Evolutionary conservation across 805 yeast genomes (phyloP).

Genomic region (Yarrowia sp.): DNA sequence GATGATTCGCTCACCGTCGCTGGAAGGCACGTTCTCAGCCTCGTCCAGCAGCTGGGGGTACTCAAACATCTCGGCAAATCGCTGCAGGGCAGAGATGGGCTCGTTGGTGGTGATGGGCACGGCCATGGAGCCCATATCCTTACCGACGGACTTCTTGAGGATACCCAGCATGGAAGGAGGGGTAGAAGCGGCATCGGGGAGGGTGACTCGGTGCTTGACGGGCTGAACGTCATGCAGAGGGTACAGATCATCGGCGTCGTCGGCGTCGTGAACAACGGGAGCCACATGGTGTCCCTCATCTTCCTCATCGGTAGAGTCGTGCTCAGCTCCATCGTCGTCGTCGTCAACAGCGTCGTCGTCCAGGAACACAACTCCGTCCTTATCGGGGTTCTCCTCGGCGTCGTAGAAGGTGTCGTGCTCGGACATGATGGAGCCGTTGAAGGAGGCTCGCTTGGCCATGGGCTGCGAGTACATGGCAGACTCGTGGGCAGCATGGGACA

Average conservation of each 20-base stretch:
- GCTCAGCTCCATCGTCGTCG: constrained; percentile 42
- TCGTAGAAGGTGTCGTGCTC: constrained; percentile 44
- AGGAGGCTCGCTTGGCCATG: constrained; percentile 39
- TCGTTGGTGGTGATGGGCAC: constrained; percentile 97
- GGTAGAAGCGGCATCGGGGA: constrained; percentile 60
- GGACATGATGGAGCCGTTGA: constrained; percentile 41
- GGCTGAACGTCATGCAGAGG: constrained; percentile 64
- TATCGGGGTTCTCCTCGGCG: constrained; percentile 41
- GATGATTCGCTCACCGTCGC: constrained; percentile 65
- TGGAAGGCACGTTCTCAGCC: constrained; percentile 59
- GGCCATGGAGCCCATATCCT: constrained; percentile 77
- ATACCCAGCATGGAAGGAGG: constrained; percentile 87
- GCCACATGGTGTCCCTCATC: constrained; percentile 41
- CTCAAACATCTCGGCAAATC: constrained; percentile 80
- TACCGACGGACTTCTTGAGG: constrained; percentile 89
- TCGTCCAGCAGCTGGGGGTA: constrained; percentile 70
- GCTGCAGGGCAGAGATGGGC: constrained; percentile 83
- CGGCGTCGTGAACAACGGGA: constrained; percentile 41
- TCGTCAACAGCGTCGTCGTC: constrained; percentile 43
- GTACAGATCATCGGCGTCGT: constrained; percentile 52
- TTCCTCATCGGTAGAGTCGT: constrained; percentile 39
- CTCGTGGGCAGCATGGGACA: constrained; percentile 17
- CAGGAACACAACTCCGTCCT: constrained; percentile 43
- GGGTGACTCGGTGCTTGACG: constrained; percentile 63
- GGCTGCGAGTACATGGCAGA: constrained; percentile 22